phyloP scores from a whole-genome alignment of 345 rosid species.

The Anacardium occidentale region DNA sequence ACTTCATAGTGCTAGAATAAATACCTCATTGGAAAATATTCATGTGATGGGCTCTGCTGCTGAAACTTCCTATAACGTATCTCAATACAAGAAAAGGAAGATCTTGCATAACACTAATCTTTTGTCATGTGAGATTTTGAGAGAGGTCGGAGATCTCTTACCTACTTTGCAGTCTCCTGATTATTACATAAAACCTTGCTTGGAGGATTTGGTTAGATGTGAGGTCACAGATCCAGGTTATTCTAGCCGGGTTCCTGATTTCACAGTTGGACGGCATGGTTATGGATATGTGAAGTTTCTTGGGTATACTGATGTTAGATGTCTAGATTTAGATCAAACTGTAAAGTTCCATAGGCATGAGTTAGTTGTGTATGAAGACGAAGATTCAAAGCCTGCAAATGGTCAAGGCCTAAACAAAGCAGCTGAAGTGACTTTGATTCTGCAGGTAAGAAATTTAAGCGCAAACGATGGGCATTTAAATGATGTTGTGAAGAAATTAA shows the following conservation, averaged over 20 bases:
- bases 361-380: conserved; percentile 80
- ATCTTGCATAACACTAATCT: conserved; percentile 24
- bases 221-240: conserved; percentile 64
- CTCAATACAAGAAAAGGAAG: conserved; percentile 52
- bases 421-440: conserved; percentile 73
- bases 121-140: conserved; percentile 17
- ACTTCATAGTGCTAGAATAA: neutral
- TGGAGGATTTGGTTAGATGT: conserved; percentile 49
- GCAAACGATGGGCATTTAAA: conserved; percentile 30
- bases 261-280: conserved; percentile 73
- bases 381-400: conserved; percentile 61
- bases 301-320: conserved; percentile 78
- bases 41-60: conserved; percentile 19
- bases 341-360: conserved; percentile 71
- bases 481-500: conserved; percentile 46
- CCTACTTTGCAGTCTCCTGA: conserved; percentile 54
- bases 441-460: conserved; percentile 29
- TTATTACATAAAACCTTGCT: conserved; percentile 66
- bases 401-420: conserved; percentile 89
- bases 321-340: conserved; percentile 61
- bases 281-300: conserved; percentile 68
- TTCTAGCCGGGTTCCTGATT: conserved; percentile 66
- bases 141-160: conserved; percentile 40
- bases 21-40: conserved; percentile 10
- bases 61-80: conserved; percentile 12